Evolutionary conservation across 345 rosid species (phyloP), one percentile per base, ranked within the genome.

Genomic region (Syzygium aqueum): DNA sequence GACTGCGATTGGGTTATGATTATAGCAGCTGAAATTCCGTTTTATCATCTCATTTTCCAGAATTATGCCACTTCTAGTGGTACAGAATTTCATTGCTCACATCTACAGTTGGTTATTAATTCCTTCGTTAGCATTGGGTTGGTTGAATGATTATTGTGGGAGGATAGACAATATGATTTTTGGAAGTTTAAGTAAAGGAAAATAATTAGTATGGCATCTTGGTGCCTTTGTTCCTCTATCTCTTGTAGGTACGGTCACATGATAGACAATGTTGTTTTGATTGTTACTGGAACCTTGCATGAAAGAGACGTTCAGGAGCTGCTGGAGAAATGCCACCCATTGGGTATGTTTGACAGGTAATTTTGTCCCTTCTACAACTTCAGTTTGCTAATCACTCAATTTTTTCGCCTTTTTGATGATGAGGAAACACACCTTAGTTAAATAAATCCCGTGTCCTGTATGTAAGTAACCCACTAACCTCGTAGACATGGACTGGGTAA

Each of bases 331-430:
- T 97, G 99, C 89, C 99, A 97, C 89, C 99, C 99, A 86, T 91
- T 97, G 92, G 99, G 99, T 94, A 97, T 97, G 99, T 97, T 97
- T 92, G 99, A 97, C 94, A 97, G 99, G 99, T 97, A 86, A 8
- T 77, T 73, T 52, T 49, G 37, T 80, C 77, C 27, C 61, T 85
- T 50, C 33, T 86, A 49, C 50, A 77, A 56, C 43, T 33, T 53
- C 86, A 11, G 3, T 28, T 57, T 21, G 73, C 16, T 77, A 67
- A 8, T 67, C 80, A 9, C 80, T 67, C 46, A 33, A 67, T 21
- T 33, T 67, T 67, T 67, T 0, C 80, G 12, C 6, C 11, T 17
- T 67, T n/a, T 61, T 33, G 6, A 67, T 67, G 78, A 33, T 17
- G 5, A 67, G 46, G 78, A 33, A 67, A 67, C 46, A 67, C 1